Base-by-base conservation (phyloP, 768 basidiomycete genomes). In the Macrolepiota fuliginosa region DNA sequence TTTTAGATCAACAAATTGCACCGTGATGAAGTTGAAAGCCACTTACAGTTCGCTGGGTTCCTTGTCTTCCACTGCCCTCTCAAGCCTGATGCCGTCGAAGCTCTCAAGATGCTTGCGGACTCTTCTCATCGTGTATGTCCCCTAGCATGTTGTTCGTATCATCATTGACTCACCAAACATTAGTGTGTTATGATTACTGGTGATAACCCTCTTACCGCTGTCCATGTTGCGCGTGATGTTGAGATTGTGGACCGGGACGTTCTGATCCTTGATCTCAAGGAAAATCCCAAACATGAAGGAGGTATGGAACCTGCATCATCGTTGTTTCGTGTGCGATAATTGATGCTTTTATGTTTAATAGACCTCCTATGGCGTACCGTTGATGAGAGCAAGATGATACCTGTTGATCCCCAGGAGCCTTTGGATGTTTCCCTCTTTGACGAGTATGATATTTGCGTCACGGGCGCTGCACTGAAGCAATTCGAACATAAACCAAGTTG, bases 131-230 rank as follows among this genome's bases (percentile, higher is more conserved):
- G 97, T 40, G 96, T 97, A 77, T 54, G 92, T 83, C 1, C n/a
- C n/a, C 7, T 40, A 47, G 29, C 37, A 9, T 27, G 7, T 9
- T 36, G 17, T 29, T 5, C 11, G 4, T 52, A 2, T 29, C 2
- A 9, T 40, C 36, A 29, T 19, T 42, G 52, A 47, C 37, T 54
- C 5, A 62, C 22, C 15, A 27, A n/a, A 53, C 47, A 4, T n/a
- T 58, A 97, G 94, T 98, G 97, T 72, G 81, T 98, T 61, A 99
- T 99, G 97, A 99, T 99, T 65, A 99, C 97, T 50, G 97, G 97
- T 39, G 97, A 99, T 73, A 98, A 98, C 72, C 97, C 97, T 7
- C 77, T 99, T 56, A 99, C 97, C 0, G 97, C 97, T 7, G 88
- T 92, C 0, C 97, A 98, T 71, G 96, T 99, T 49, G 97, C 97